Base-by-base conservation (phyloP, 495 filamentous ascomycete species). In the Elasticomyces elasticus region DNA sequence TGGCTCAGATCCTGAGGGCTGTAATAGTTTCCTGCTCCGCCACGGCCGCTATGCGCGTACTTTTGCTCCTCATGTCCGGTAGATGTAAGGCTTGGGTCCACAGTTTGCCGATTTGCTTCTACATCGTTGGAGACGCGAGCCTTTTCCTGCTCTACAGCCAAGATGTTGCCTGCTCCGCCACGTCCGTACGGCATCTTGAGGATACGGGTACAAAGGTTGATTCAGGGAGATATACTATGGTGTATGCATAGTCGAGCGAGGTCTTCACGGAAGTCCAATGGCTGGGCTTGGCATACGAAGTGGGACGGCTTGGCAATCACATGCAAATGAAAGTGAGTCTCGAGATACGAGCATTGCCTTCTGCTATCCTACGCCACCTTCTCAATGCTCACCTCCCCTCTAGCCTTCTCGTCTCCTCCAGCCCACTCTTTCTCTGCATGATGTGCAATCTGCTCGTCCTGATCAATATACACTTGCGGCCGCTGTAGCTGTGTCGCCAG, bases 141-240 rank as follows among this genome's bases (percentile, higher is more conserved):
- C 33, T 77, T 75, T 31, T 76, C 68, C 50, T 81, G 75, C 60
- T 74, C 69, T 50, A 76, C 70, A 61, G 68, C 72, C 49, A 75
- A 74, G 63, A 78, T 83, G 64, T 85, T 84, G 30, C 80, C 81
- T 1, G 80, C 80, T 31, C 81, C 82, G 28, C 82, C 82, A 27
- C 81, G 71, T 43, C 75, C 77, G 51, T 49, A 64, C 28, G 61
- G 37, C 46, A 52, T 51, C 11, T 56, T 45, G 5, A 45, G 17
- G 35, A 15, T 40, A 40, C n/a, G n/a, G n/a, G n/a, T n/a, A n/a
- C n/a, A n/a, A n/a, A n/a, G n/a, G n/a, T n/a, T n/a, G n/a, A 10
- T 10, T 37, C n/a, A 10, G 33, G 33, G 33, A 37, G 33, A 37
- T 37, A 37, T n/a, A n/a, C 33, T n/a, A 37, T n/a, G n/a, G 33